Conservation (phyloP, 2,329 filamentous ascomycete genomes). For the Botrytis deweyae region DNA sequence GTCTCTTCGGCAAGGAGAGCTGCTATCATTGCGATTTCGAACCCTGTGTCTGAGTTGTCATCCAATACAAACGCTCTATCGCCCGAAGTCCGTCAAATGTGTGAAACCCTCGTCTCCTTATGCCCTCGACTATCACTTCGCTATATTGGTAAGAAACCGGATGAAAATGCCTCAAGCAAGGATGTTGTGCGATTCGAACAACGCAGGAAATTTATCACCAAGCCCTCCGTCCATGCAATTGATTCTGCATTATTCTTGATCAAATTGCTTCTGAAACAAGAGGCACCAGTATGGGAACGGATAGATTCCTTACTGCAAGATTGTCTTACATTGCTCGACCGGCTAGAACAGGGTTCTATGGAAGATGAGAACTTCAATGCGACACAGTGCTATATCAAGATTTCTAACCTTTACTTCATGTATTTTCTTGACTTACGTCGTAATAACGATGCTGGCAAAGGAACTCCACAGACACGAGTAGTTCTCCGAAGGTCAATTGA, state of each 20-base stretch:
- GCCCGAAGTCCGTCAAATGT: constrained; percentile 40
- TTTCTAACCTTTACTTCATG: constrained; percentile 72
- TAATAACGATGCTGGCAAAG: constrained; percentile 44
- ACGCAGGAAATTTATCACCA: constrained; percentile 48
- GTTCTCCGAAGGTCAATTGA: constrained; percentile 65
- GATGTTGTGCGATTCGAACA: constrained; percentile 62
- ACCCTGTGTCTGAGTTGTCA: not conserved
- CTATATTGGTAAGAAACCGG: constrained; percentile 60
- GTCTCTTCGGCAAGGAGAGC: constrained; percentile 56
- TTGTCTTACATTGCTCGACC: constrained; percentile 53
- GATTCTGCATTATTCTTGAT: constrained; percentile 59
- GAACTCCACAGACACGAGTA: constrained; percentile 47
- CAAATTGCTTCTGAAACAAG: constrained; percentile 52
- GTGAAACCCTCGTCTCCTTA: constrained; percentile 57
- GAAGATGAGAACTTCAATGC: constrained; percentile 37
- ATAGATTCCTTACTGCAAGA: constrained; percentile 59
- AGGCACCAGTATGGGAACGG: constrained; percentile 51
- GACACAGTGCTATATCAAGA: constrained; percentile 58
- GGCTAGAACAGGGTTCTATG: constrained; percentile 43
- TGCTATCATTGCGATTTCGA: constrained; percentile 42
- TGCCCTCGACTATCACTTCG: constrained; percentile 60
- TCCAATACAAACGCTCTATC: constrained; percentile 19
- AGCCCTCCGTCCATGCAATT: constrained; percentile 56
- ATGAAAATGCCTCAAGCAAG: constrained; percentile 53
- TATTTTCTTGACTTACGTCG: constrained; percentile 55